A percentile compares a stretch with the other conserved stretches of the same genome.
Evolutionary conservation across 441 rosid species (phyloP).

Genomic region (Manihot esculenta): DNA sequence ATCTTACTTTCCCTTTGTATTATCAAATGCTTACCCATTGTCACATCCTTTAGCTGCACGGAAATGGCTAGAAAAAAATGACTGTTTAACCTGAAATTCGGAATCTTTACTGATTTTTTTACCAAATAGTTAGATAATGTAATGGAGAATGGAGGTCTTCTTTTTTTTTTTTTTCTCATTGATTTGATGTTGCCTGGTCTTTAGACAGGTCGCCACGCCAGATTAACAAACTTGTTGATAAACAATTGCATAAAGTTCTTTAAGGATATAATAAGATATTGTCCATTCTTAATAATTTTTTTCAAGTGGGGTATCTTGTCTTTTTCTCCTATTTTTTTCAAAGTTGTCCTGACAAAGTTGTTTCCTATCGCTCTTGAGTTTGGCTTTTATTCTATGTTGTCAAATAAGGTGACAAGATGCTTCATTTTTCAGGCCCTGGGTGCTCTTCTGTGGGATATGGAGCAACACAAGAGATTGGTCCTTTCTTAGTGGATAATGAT

Average conservation of each 20-base stretch:
- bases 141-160: neutral
- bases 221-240: conserved; percentile 10
- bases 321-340: conserved; percentile 9
- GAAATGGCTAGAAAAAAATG: neutral
- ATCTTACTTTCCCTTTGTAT: neutral
- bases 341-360: conserved; percentile 18
- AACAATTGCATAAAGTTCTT: conserved; percentile 14
- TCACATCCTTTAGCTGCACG: neutral
- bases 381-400: conserved; percentile 31
- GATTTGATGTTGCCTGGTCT: conserved; percentile 19
- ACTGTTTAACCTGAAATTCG: too few relatives aligned
- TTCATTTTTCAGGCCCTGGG: conserved; percentile 74
- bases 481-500: conserved; percentile 64
- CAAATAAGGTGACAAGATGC: conserved; percentile 44
- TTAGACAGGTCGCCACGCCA: conserved; percentile 9
- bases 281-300: conserved; percentile 11
- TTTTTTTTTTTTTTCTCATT: conserved; percentile 7
- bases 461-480: conserved; percentile 94
- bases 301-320: neutral
- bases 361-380: conserved; percentile 5
- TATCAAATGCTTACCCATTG: too few relatives aligned
- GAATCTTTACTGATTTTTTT: neutral
- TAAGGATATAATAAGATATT: conserved; percentile 16
- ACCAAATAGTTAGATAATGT: neutral
- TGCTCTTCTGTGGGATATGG: conserved; percentile 96